Conservation (phyloP, 305 asterid genomes). For the Stenogyne calaminthoides region DNA sequence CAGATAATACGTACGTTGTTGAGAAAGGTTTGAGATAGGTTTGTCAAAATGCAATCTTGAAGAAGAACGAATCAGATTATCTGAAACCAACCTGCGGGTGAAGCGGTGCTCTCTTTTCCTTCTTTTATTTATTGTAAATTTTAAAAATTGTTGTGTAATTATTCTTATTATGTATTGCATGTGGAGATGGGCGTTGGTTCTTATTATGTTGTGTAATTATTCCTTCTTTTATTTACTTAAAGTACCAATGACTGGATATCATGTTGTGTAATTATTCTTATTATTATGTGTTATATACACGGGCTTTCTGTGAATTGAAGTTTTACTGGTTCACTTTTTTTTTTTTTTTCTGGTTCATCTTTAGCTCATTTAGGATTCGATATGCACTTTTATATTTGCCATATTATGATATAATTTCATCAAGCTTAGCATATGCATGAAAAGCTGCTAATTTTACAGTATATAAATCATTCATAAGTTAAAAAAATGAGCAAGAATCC, state of each 20-base stretch:
- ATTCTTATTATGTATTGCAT: constrained; percentile 19
- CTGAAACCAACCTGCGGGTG: constrained; percentile 11
- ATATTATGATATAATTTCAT: not conserved
- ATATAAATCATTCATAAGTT: constrained; percentile 4
- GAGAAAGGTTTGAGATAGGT: not conserved
- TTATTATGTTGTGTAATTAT: no score
- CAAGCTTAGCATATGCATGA: constrained; percentile 28
- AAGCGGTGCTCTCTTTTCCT: constrained; percentile 12
- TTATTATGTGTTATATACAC: not conserved
- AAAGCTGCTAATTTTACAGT: not conserved
- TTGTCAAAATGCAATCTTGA: no score
- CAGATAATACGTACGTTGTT: not conserved
- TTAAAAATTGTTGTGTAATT: constrained; percentile 33
- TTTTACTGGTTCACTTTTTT: not conserved
- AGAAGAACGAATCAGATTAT: not conserved
- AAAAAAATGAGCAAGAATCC: constrained; percentile 8
- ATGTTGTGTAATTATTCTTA: no score
- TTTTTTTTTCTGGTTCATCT: not conserved
- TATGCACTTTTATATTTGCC: not conserved
- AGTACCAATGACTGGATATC: not conserved
- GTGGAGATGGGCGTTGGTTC: constrained; percentile 27
- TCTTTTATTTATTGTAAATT: constrained; percentile 32
- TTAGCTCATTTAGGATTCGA: not conserved
- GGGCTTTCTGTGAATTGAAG: constrained; percentile 4
- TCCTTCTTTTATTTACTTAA: no score